Evolutionary conservation across 2,329 filamentous ascomycete species (phyloP), one percentile per base, ranked within the genome.

Genomic region (Aspergillus clavatus): DNA sequence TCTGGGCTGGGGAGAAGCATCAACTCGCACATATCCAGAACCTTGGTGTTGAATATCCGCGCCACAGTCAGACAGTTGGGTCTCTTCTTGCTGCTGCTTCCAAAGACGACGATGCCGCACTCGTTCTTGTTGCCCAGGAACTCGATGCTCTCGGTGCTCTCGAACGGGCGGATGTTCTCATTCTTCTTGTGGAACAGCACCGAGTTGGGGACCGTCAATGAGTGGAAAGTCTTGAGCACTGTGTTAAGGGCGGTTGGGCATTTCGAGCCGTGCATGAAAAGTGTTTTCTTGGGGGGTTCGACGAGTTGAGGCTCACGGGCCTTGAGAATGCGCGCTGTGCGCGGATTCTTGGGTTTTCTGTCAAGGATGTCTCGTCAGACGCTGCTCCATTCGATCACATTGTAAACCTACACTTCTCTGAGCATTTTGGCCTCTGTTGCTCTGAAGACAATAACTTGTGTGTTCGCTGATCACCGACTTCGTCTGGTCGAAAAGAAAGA

Each of bases 111-210:
- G 38, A 96, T 75, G 37, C 83, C 86, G 61, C 87, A 84, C 68
- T 98, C 93, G 72, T 98, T 98, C 76, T 97, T 98, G 65, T 90
- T 84, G 52, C 86, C 85, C 75, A 98, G 90, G 75, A 98, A 98
- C 71, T 96, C 89, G 55, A 97, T 80, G 42, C 86, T 91, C 22
- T 84, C 77, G 53, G 86, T 74, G 66, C 94, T 89, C 69, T 96
- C 91, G 69, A 98, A 98, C 2, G 93, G 93, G 69, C 93, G 89
- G 59, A 95, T 86, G 57, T 72, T 72, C 50, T 83, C 78, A 71
- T 98, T 98, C 76, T 97, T 97, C 80, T 97, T 98, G 71, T 83
- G 87, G 74, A 98, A 95, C 57, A 90, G 89, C 69, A 94, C 85
- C 53, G 84, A 84, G 50, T 91, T 78, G 2, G 90, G 89, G 61